Conservation (phyloP, 371 early-diverging fungal genomes). For the Mucor racemosus region DNA sequence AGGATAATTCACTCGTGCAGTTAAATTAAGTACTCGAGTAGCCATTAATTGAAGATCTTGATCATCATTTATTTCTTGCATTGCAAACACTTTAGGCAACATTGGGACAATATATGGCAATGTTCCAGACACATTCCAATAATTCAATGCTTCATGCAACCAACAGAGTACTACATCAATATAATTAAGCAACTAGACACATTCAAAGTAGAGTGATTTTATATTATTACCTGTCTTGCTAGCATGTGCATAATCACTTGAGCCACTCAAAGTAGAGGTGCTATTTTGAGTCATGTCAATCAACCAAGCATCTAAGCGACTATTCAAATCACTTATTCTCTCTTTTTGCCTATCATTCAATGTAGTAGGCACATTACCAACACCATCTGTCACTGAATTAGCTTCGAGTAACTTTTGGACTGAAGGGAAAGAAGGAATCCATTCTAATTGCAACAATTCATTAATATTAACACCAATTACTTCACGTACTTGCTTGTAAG, state of each 20-base stretch:
- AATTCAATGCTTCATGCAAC: conserved; percentile 61
- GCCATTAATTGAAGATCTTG: conserved; percentile 73
- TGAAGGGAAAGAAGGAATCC: conserved; percentile 62
- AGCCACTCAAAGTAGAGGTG: conserved; percentile 21
- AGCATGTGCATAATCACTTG: conserved; percentile 70
- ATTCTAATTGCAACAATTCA: conserved; percentile 64
- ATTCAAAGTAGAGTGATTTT: not conserved
- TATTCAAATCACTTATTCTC: conserved; percentile 28
- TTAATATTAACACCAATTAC: conserved; percentile 75
- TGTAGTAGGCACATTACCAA: conserved; percentile 47
- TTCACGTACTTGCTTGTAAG: conserved; percentile 91
- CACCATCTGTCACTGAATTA: conserved; percentile 37
- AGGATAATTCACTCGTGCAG: conserved; percentile 64
- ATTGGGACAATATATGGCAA: conserved; percentile 59
- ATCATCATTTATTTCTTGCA: conserved; percentile 81
- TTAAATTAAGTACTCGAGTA: conserved; percentile 51
- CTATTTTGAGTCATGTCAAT: conserved; percentile 36
- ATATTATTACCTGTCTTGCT: conserved; percentile 67
- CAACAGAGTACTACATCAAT: conserved; percentile 63
- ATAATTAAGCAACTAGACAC: too few species aligned
- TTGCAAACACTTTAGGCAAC: conserved; percentile 65
- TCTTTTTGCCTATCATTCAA: conserved; percentile 36
- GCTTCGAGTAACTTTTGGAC: conserved; percentile 46
- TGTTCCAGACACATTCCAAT: conserved; percentile 58
- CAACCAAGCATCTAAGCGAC: conserved; percentile 47